Base-by-base conservation (phyloP, 441 rosid genomes). In the Populus hybrid region DNA sequence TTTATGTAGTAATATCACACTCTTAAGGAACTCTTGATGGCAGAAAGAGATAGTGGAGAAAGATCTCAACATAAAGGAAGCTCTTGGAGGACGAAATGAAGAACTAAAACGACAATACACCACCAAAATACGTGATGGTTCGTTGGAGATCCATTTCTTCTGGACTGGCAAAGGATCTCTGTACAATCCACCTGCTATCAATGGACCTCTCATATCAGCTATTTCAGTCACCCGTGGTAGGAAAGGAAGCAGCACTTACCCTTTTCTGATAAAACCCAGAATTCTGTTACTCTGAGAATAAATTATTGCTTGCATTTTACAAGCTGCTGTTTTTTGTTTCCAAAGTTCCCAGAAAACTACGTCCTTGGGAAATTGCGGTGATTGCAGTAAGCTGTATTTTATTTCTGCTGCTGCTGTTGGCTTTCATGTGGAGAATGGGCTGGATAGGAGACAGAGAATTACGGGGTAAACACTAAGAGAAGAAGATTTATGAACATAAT, bases 401-500 rank as follows among this genome's bases (percentile, higher is more conserved):
- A 4, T 9, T 66, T 31, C 53, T 66, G 6, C 23, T 73, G 29
- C 67, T 73, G 33, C 2, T 33, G 36, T 24, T 74, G 72, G 75
- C 74, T 14, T 64, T 74, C 24, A 16, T 70, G n/a, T 77, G 81
- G 78, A 64, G 38, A 69, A 42, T 68, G 71, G 80, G 75, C 23
- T 73, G 77, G 75, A 33, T 77, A 11, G 68, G 61, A 33, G 59
- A 65, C 36, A 65, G 20, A 65, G 68, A 65, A 18, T 18, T 65
- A 21, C 68, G 31, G 4, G 10, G 68, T 65, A 65, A 65, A 16
- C 7, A 65, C 20, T 23, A 29, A 23, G 21, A 9, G 1, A 29
- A 21, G 2, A 7, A 38, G 16, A 38, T 56, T 9, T 12, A 8
- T 36, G 24, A 33, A 66, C 31, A 24, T 24, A 23, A 9, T 18